phyloP scores from a whole-genome alignment of 1,284 basidiomycete genomes.

The Retiboletus fuscus region DNA sequence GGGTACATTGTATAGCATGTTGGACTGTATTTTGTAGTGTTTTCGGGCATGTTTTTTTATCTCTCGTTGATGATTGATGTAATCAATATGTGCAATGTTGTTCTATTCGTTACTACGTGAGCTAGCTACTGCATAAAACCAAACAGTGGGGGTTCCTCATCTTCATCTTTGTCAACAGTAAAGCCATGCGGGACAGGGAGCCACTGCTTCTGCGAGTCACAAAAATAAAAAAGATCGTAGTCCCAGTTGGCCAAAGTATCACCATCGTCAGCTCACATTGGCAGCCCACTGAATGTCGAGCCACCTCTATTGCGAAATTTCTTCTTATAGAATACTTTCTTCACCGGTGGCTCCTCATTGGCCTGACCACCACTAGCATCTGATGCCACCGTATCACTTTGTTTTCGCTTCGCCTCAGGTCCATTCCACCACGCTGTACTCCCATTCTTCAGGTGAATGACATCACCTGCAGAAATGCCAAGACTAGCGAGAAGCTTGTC shows the following conservation, averaged over 20 bases:
- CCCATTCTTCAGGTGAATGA: no score
- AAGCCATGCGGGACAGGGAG: no score
- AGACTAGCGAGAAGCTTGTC: constrained; percentile 22
- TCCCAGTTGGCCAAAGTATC: background rate
- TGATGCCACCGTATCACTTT: background rate
- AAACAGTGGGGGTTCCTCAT: background rate
- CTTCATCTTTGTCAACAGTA: background rate
- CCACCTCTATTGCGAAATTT: background rate
- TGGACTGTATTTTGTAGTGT: background rate
- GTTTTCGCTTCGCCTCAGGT: no score
- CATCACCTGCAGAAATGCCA: no score
- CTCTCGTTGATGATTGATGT: no score
- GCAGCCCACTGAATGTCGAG: background rate
- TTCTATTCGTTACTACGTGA: background rate
- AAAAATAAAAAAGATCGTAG: constrained; percentile 7
- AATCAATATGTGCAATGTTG: no score
- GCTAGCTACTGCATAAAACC: background rate
- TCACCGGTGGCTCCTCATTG: background rate
- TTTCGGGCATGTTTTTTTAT: background rate
- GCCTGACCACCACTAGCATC: background rate
- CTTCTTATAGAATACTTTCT: background rate
- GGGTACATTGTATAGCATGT: background rate
- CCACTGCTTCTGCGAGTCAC: no score
- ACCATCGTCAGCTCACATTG: background rate
- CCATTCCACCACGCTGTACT: no score